Evolutionary conservation across 306 rosid genomes (phyloP).

Genomic region (Nissolia schottii): DNA sequence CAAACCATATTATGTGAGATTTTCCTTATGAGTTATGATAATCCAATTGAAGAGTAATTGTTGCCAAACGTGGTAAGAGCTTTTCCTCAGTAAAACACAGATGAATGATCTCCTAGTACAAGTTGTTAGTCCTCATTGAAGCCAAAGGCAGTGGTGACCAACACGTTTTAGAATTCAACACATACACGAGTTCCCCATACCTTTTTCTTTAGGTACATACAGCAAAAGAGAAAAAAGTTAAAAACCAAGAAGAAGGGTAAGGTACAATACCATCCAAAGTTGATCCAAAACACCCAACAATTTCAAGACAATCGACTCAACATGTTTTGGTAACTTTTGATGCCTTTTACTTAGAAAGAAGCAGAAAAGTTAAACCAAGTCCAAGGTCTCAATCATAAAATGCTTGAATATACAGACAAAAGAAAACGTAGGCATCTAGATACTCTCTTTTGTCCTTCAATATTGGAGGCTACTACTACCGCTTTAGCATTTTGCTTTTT

Average conservation of each 20-base stretch:
- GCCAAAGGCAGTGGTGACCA: conserved; percentile 6
- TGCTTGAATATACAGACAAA: conserved; percentile 30
- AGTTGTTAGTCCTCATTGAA: conserved; percentile 1
- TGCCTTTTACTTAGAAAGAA: conserved; percentile 10
- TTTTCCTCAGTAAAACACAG: conserved; percentile 11
- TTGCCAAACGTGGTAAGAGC: conserved; percentile 9
- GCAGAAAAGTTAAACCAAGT: conserved; percentile 24
- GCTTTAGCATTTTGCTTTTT: conserved; percentile 16
- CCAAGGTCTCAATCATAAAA: background rate
- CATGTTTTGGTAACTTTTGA: conserved; percentile 7
- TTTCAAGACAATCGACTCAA: conserved; percentile 25
- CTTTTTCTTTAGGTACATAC: conserved; percentile 12
- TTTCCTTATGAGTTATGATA: background rate
- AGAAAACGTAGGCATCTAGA: conserved; percentile 12
- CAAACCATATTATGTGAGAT: background rate
- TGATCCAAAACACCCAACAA: background rate
- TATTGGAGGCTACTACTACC: background rate
- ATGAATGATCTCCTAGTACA: conserved; percentile 5
- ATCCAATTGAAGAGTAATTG: background rate
- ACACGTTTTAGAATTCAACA: background rate
- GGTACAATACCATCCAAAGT: conserved; percentile 17
- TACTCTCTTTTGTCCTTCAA: conserved; percentile 11
- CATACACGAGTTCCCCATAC: background rate
- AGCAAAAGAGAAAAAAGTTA: conserved; percentile 21
- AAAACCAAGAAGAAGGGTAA: conserved; percentile 26